phyloP scores from a whole-genome alignment of 495 filamentous ascomycete genomes.

The Achaetomiella virescens region DNA sequence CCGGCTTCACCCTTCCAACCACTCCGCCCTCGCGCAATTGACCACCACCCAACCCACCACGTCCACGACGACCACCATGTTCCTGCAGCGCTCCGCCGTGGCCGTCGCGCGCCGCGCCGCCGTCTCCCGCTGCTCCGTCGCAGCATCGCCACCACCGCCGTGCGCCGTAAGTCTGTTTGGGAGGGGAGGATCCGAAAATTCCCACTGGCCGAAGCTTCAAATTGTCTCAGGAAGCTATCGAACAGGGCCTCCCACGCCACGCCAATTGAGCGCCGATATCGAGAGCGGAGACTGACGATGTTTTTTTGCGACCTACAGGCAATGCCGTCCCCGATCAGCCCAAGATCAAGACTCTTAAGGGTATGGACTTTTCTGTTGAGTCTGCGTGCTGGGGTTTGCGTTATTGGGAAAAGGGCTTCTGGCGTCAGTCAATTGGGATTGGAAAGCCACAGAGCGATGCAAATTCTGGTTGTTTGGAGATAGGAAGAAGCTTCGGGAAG shows the following conservation, averaged over 20 bases:
- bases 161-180: constrained; percentile 48
- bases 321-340: constrained; percentile 19
- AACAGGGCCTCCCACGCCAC: constrained; percentile 6
- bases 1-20: constrained; percentile 11
- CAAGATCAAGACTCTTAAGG: constrained; percentile 30
- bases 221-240: neutral
- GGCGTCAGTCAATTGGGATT: constrained; percentile 15
- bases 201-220: neutral
- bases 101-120: constrained; percentile 65
- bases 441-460: neutral
- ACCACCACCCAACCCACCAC: constrained; percentile 9
- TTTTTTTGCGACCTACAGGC: constrained; percentile 10
- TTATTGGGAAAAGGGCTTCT: constrained; percentile 6
- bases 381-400: constrained; percentile 1
- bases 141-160: constrained; percentile 51
- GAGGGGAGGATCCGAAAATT: constrained; percentile 7
- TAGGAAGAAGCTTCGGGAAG: neutral
- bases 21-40: constrained; percentile 10
- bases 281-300: constrained; percentile 5
- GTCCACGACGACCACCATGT: constrained; percentile 46
- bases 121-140: constrained; percentile 53
- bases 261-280: constrained; percentile 7
- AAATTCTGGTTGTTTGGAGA: neutral
- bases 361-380: constrained; percentile 20
- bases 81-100: constrained; percentile 74